Percentiles rank a stretch among this genome's conserved stretches.
These are phyloP conservation scores for Piper longum DNA, from an alignment of 164 flowering plant species.

Conservation along the genomic window DNA sequence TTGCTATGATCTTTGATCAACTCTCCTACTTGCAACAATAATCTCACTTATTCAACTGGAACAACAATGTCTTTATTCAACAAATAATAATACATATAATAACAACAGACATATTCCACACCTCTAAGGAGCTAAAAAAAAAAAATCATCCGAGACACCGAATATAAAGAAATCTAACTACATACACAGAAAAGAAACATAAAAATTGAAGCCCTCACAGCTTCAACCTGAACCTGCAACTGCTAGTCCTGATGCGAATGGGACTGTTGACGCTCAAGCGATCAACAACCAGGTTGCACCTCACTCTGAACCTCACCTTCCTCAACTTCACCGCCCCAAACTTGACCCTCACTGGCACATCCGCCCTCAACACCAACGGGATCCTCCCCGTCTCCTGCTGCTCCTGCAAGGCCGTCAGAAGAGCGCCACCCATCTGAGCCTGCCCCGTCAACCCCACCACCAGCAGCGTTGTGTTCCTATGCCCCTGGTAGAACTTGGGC, in stretches of 20 bases:
- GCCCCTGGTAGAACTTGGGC: constrained; percentile 86
- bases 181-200: no score
- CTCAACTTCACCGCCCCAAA: constrained; percentile 60
- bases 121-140: background rate
- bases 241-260: constrained; percentile 37
- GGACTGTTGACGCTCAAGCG: constrained; percentile 21
- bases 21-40: no score
- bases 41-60: background rate
- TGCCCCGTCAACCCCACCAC: constrained; percentile 38
- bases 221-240: constrained; percentile 45
- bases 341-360: constrained; percentile 59
- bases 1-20: no score
- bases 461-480: constrained; percentile 57
- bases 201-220: constrained; percentile 9
- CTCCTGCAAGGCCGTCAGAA: constrained; percentile 22
- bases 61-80: background rate
- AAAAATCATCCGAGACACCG: background rate
- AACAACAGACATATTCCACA: background rate
- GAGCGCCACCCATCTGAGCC: constrained; percentile 22
- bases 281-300: constrained; percentile 47
- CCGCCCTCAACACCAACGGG: constrained; percentile 42
- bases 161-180: no score
- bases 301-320: constrained; percentile 48
- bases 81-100: background rate
- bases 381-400: constrained; percentile 49